These are phyloP conservation scores for Serendipita indica DNA, from an alignment of 768 basidiomycete species.

Conservation along the genomic window DNA sequence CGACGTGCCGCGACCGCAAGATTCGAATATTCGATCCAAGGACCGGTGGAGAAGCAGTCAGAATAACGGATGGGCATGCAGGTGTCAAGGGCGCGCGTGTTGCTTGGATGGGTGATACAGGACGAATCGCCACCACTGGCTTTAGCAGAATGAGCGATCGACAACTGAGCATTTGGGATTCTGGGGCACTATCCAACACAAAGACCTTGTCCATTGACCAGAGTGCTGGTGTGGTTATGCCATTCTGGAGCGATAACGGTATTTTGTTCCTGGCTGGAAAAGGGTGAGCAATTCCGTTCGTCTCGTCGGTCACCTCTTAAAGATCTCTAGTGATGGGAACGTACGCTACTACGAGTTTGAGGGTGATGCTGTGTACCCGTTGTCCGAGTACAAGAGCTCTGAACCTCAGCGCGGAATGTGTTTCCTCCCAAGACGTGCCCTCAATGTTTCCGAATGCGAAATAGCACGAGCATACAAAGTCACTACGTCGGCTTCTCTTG, in stretches of 20 bases:
- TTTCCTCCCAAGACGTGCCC: conserved; percentile 83
- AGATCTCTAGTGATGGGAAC: conserved; percentile 68
- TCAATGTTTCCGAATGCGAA: conserved; percentile 83
- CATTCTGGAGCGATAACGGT: conserved; percentile 92
- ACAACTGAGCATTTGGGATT: conserved; percentile 83
- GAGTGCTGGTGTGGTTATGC: conserved; percentile 88
- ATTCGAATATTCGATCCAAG: conserved; percentile 86
- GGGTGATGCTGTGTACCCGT: conserved; percentile 56
- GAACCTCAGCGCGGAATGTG: conserved; percentile 96
- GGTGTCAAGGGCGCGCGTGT: conserved; percentile 89
- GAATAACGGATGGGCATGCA: conserved; percentile 70
- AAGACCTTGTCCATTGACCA: conserved; percentile 77
- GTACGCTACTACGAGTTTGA: conserved; percentile 97
- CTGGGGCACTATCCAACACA: conserved; percentile 53
- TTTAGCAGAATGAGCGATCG: conserved; percentile 96
- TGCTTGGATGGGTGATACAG: conserved; percentile 79
- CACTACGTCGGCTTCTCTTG: conserved; percentile 26
- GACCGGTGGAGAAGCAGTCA: conserved; percentile 63
- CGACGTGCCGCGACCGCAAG: conserved; percentile 88
- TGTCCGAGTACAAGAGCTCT: conserved; percentile 74
- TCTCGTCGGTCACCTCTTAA: not conserved
- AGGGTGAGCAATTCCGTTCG: conserved; percentile 35
- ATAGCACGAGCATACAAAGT: conserved; percentile 93
- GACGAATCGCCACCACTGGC: conserved; percentile 85
- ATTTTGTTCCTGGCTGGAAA: conserved; percentile 87